These are phyloP conservation scores for Ehretia macrophylla DNA, from an alignment of 257 asterid genomes.

Conservation along the genomic window DNA sequence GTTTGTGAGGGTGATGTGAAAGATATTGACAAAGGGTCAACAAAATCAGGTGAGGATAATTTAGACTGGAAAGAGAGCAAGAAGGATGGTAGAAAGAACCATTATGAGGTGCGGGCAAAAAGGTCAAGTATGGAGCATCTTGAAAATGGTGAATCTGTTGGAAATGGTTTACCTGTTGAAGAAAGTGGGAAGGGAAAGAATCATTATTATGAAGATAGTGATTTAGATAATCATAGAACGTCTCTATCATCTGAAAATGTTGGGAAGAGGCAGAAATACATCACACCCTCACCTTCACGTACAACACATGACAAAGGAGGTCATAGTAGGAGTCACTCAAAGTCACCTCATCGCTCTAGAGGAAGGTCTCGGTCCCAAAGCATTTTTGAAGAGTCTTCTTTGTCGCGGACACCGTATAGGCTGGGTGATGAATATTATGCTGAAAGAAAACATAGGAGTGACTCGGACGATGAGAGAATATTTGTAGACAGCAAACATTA, in stretches of 20 bases:
- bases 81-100: constrained; percentile 9
- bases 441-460: constrained; percentile 35
- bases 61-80: constrained; percentile 28
- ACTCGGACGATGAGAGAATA: constrained; percentile 46
- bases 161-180: constrained; percentile 20
- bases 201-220: constrained; percentile 28
- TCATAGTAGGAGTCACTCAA: constrained; percentile 29
- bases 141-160: constrained; percentile 33
- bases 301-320: constrained; percentile 34
- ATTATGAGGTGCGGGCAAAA: constrained; percentile 28
- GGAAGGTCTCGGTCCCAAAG: constrained; percentile 69
- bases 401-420: too few species aligned
- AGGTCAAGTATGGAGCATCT: constrained; percentile 23
- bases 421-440: constrained; percentile 32
- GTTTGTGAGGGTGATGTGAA: constrained; percentile 22
- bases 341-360: constrained; percentile 57
- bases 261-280: constrained; percentile 26
- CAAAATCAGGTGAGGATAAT: constrained; percentile 24
- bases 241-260: constrained; percentile 29
- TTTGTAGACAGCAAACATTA: constrained; percentile 24
- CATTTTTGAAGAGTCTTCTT: constrained; percentile 45
- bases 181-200: constrained; percentile 24
- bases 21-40: constrained; percentile 19
- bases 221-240: constrained; percentile 22
- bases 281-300: constrained; percentile 25